A percentile compares a stretch with the other conserved stretches of the same genome.
Evolutionary conservation across 306 rosid species (phyloP).

Genomic region (Cucumis cinereus): DNA sequence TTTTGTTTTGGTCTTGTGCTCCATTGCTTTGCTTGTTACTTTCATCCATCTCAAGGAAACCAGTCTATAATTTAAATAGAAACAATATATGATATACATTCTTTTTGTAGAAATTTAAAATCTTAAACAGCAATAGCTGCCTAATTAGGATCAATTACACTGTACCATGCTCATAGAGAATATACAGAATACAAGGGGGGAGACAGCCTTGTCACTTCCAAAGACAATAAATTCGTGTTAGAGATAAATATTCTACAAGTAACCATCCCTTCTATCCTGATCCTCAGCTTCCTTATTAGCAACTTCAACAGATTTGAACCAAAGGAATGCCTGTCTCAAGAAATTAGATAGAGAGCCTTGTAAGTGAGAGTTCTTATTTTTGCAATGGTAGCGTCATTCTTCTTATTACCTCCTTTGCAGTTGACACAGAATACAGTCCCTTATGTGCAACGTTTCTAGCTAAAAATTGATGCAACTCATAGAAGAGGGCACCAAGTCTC

Average conservation of each 20-base stretch:
- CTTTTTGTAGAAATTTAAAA: background rate
- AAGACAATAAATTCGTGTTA: background rate
- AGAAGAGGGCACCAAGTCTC: background rate
- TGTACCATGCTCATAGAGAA: background rate
- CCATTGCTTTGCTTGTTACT: background rate
- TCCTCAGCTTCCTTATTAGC: constrained; percentile 98
- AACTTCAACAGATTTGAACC: constrained; percentile 80
- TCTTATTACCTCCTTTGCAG: background rate
- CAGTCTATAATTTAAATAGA: background rate
- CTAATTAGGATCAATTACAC: background rate
- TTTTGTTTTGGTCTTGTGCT: background rate
- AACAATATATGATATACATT: background rate
- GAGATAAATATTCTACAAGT: constrained; percentile 16
- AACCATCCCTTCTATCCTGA: constrained; percentile 91
- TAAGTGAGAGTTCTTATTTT: background rate
- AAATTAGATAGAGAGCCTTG: background rate
- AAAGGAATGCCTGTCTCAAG: constrained; percentile 51
- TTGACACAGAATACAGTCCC: background rate
- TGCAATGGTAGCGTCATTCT: background rate
- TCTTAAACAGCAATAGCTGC: background rate
- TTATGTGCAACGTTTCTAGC: background rate
- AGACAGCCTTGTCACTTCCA: background rate
- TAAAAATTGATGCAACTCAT: background rate
- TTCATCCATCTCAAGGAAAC: background rate
- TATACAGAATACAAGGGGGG: background rate